A percentile compares a stretch with the other conserved stretches of the same genome.
Evolutionary conservation across 345 rosid species (phyloP).

Genomic region (Salix brachista): DNA sequence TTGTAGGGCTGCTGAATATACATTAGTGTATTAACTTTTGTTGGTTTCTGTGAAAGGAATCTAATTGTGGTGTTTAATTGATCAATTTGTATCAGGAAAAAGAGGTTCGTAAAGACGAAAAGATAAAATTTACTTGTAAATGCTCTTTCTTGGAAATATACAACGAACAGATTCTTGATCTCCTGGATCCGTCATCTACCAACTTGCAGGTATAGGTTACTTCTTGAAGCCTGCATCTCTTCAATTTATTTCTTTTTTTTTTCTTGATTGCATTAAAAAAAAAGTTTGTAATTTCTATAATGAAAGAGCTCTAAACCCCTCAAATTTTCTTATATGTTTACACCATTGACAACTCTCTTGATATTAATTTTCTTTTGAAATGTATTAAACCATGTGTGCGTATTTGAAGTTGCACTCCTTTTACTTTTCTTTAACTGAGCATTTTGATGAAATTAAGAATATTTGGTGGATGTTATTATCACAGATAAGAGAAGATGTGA

Average conservation of each 20-base stretch:
- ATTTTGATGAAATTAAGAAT: neutral
- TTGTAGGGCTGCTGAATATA: neutral
- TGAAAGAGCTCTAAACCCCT: neutral
- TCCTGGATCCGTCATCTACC: slow-evolving; percentile 76
- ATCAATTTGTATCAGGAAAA: slow-evolving; percentile 58
- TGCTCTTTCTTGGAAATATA: slow-evolving; percentile 98
- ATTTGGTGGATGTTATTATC: neutral
- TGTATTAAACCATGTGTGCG: neutral
- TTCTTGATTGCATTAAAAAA: neutral
- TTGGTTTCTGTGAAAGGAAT: neutral
- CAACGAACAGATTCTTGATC: slow-evolving; percentile 96
- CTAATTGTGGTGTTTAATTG: neutral
- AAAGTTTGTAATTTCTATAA: neutral
- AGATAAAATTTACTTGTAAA: slow-evolving; percentile 67
- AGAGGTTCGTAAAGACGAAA: slow-evolving; percentile 76
- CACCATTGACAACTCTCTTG: neutral
- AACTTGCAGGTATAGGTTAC: slow-evolving; percentile 68
- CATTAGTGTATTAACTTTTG: neutral
- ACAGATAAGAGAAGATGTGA: slow-evolving; percentile 91
- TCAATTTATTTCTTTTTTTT: neutral
- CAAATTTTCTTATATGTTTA: neutral
- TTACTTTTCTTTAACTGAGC: neutral
- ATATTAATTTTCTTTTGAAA: neutral
- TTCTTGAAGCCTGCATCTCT: neutral
- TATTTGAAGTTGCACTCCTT: neutral